A percentile compares a stretch with the other conserved stretches of the same genome.
These are phyloP conservation scores for Collybiopsis luxurians DNA, from an alignment of 768 basidiomycete species.

Conservation along the genomic window DNA sequence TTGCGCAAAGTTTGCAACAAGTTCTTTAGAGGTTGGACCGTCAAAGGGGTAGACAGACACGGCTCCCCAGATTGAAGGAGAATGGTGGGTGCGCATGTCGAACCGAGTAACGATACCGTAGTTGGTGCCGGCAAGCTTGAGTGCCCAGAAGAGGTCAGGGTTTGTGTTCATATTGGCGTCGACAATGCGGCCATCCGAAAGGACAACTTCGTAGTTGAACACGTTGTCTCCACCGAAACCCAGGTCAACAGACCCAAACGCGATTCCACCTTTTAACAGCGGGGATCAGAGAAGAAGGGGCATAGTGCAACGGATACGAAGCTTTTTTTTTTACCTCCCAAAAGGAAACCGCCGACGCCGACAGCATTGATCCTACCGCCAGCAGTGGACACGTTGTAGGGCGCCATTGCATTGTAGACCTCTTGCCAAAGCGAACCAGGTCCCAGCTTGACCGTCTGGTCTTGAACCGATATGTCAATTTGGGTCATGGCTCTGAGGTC, in stretches of 20 bases:
- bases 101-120: constrained; percentile 20
- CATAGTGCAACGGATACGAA: background rate
- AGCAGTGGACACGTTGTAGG: background rate
- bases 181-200: constrained; percentile 12
- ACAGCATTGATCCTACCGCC: background rate
- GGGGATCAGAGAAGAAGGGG: background rate
- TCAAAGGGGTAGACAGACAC: constrained; percentile 1
- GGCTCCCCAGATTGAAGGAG: constrained; percentile 11
- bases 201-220: constrained; percentile 15
- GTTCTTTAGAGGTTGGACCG: constrained; percentile 7
- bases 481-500: background rate
- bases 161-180: constrained; percentile 7
- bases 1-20: constrained; percentile 1
- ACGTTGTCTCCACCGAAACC: constrained; percentile 16
- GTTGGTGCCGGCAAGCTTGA: constrained; percentile 18
- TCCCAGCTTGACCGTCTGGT: background rate
- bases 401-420: background rate
- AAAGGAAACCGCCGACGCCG: background rate
- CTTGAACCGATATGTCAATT: background rate
- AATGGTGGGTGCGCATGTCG: constrained; percentile 14
- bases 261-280: constrained; percentile 11
- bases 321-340: background rate
- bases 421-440: background rate
- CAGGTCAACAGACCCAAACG: constrained; percentile 11
- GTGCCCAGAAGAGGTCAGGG: constrained; percentile 16